Evolutionary conservation across 768 basidiomycete genomes (phyloP), one percentile per base, ranked within the genome.

Genomic region (Trametes elegans): DNA sequence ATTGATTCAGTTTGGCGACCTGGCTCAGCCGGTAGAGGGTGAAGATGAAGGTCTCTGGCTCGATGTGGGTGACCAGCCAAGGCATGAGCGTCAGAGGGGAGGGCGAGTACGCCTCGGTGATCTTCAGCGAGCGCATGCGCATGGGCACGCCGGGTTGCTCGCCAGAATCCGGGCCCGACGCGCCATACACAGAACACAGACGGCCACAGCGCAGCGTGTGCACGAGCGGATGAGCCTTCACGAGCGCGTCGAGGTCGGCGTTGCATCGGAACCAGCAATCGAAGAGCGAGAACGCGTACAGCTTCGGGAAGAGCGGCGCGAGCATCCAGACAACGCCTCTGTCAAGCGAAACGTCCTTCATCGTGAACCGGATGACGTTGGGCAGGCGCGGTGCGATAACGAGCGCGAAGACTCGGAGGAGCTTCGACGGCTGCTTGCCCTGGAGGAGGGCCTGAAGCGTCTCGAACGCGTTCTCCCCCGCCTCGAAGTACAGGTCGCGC

Each of bases 191-290:
- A 9, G 57, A 59, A 26, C 46, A 59, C 3, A 59, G n/a, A 2
- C 57, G 51, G 18, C 57, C 57, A 18, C 44, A 47, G 28, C 57
- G 53, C n/a, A 59, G 6, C 5, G 51, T 53, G 36, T 50, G 52
- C 11, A 59, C n/a, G 19, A 16, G 24, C 3, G 57, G 57, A n/a
- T 59, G 53, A 8, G 28, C 21, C 24, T 29, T 35, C 14, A 59
- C 47, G 14, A 59, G 41, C 7, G 24, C 27, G 34, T 59, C 46
- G 43, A 59, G 45, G 42, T 59, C 51, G 18, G 51, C 52, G 28
- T 59, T 53, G 19, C 42, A 54, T 3, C 39, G 40, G 44, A 59
- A 59, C 57, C 52, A 59, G 36, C 57, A 59, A 48, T 59, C 57
- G 38, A 59, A 59, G 5, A 59, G 39, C 16, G 57, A 48, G 35